phyloP scores from a whole-genome alignment of 441 rosid species.

The Dalechampia spathulata region DNA sequence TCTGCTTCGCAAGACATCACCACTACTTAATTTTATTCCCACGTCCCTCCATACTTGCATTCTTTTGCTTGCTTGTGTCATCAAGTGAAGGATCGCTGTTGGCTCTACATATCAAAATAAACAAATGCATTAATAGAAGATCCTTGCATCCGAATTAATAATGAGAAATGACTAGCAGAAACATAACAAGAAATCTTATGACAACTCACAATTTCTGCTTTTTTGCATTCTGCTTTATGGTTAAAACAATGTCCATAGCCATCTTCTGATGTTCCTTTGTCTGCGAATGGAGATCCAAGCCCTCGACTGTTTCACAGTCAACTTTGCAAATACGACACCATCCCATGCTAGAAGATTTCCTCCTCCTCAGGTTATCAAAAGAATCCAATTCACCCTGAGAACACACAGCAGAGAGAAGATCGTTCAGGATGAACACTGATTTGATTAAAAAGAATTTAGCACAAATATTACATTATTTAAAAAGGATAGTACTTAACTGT shows the following conservation, averaged over 20 bases:
- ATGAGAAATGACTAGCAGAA: not conserved
- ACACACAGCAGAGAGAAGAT: slow-evolving; percentile 5
- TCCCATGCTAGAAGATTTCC: slow-evolving; percentile 50
- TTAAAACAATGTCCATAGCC: slow-evolving; percentile 61
- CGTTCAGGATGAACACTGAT: not conserved
- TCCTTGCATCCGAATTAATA: not conserved
- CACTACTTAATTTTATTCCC: slow-evolving; percentile 37
- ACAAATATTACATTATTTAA: too few relatives aligned
- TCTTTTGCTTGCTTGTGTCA: slow-evolving; percentile 42
- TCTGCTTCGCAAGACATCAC: slow-evolving; percentile 16
- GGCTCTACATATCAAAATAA: slow-evolving; percentile 26
- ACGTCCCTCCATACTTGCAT: slow-evolving; percentile 33
- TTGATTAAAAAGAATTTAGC: not conserved
- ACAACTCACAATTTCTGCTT: slow-evolving; percentile 54
- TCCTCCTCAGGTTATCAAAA: slow-evolving; percentile 47
- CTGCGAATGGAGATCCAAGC: slow-evolving; percentile 68
- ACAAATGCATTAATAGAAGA: slow-evolving; percentile 3
- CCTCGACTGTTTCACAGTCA: slow-evolving; percentile 72
- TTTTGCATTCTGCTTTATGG: slow-evolving; percentile 62
- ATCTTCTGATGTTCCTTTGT: slow-evolving; percentile 69
- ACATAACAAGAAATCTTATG: slow-evolving; percentile 1
- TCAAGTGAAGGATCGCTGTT: slow-evolving; percentile 32
- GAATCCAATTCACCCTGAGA: slow-evolving; percentile 44
- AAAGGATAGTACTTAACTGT: slow-evolving; percentile 36
- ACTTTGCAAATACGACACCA: slow-evolving; percentile 86